Evolutionary conservation across 2,329 filamentous ascomycete genomes (phyloP), one percentile per base, ranked within the genome.

Genomic region (Saccharata proteae): DNA sequence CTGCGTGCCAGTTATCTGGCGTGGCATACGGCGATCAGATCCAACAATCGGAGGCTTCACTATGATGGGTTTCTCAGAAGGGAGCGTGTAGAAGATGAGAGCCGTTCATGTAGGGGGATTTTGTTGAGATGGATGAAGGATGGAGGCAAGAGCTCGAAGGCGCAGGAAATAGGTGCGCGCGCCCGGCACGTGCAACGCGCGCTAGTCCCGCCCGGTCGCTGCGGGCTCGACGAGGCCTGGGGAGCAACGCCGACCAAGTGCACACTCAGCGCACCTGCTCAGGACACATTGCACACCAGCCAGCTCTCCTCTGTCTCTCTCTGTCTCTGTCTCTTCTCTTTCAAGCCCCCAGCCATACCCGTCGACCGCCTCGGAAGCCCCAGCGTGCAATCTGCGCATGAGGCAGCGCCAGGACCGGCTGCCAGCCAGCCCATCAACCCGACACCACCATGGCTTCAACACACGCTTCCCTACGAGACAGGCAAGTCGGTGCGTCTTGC

Each of bases 401-500:
- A 34, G 30, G 35, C 29, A 33, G 19, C 26, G 15, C 21, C 29
- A 19, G 16, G 21, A 21, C 26, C 27, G 44, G 46, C 48, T 51
- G 48, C 39, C 32, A 30, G 26, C 26, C 48, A 43, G 48, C 47
- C 45, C 31, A 23, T 22, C 30, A 28, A 33, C 23, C 19, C 16
- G 22, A 18, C n/a, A 16, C 18, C 51, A 57, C 41, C 42, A 77
- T 76, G 71, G 65, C 67, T n/a, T 13, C 26, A n/a, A 13, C 26
- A 14, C 30, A 24, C 33, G 12, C 26, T 11, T 34, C 26, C 38
- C 66, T 82, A 43, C 67, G 77, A 52, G 76, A 80, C 60, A 73
- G 75, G 49, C 77, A 82, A 65, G 75, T 81, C 58, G 72, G 75
- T 78, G 62, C 49, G 70, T 40, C 26, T 23, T n/a, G 19, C 7